phyloP scores from a whole-genome alignment of 139 green algal species.

The Coelastrella sp. region DNA sequence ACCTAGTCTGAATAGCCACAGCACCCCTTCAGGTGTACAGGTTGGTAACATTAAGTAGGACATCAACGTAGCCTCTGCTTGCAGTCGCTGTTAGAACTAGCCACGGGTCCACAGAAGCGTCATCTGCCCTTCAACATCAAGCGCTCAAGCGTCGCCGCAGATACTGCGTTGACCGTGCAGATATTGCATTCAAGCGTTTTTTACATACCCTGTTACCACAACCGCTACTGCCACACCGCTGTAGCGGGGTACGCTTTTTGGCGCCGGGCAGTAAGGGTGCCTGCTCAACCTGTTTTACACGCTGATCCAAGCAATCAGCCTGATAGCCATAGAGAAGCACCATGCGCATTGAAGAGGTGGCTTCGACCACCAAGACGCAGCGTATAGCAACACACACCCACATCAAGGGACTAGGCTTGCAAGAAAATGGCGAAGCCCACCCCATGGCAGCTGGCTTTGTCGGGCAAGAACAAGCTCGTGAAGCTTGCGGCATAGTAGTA shows the following conservation, averaged over 20 bases:
- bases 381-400: constrained; percentile 98
- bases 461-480: constrained; percentile 93
- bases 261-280: not conserved
- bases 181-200: too few species aligned
- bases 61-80: too few species aligned
- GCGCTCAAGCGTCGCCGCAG: too few species aligned
- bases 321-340: too few species aligned
- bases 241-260: constrained; percentile 1
- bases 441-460: constrained; percentile 92
- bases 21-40: too few species aligned
- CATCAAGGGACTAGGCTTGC: constrained; percentile 96
- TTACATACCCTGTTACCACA: too few species aligned
- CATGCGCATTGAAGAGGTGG: constrained; percentile 95
- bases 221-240: too few species aligned
- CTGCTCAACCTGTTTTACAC: not conserved
- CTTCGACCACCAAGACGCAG: constrained; percentile 91
- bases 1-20: too few species aligned
- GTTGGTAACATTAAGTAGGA: too few species aligned
- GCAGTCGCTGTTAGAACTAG: too few species aligned
- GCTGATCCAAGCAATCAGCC: too few species aligned
- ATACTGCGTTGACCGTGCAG: too few species aligned
- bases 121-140: not conserved
- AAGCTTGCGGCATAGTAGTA: constrained; percentile 97
- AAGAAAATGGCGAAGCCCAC: constrained; percentile 85
- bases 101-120: not conserved